Evolutionary conservation across 2,329 filamentous ascomycete genomes (phyloP), one percentile per base, ranked within the genome.

Genomic region (Beauveria rudraprayagi): DNA sequence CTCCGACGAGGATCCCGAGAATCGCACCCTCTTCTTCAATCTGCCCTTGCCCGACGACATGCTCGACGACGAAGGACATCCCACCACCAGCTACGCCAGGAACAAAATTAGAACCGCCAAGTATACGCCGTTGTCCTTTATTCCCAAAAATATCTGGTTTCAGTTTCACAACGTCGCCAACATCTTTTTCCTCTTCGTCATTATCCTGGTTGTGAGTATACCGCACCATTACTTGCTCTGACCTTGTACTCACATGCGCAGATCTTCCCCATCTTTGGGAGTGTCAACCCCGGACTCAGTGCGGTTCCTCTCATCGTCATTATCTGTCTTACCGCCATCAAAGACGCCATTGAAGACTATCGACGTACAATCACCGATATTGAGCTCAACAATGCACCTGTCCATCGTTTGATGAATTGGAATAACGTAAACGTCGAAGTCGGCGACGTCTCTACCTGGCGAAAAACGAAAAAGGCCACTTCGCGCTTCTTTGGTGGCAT

Each of bases 81-180:
- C 92, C 2, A 73, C 79, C 59, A 80, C 83, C 61, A 78, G 83
- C 24, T 99, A 88, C 73, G 83, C 90, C 54, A 83, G 93, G 66
- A 99, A 99, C 80, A 99, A 99, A 81, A 96, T 99, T 73, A 84
- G 95, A 67, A 99, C 94, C 3, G 91, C 94, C 63, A 99, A 97
- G 76, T 99, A 99, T 75, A 99, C 94, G 8, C 89, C 95, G 9
- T 75, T 99, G 65, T 96, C 90, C 63, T 99, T 99, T 75, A 75
- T 99, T 30, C 94, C 94, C 16, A 97, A 97, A 78, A 97, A 99
- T 75, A 72, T 99, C 70, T 99, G 88, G 86, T 91, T 96, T 66
- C 95, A 99, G 75, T 97, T 99, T 72, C 93, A 99, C 76, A 97
- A 97, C 71, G 89, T 99, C 69, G 94, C 94, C 71, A 99, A 99